Conservation (phyloP, 495 filamentous ascomycete species). For the Aspergillus mulundensis region DNA sequence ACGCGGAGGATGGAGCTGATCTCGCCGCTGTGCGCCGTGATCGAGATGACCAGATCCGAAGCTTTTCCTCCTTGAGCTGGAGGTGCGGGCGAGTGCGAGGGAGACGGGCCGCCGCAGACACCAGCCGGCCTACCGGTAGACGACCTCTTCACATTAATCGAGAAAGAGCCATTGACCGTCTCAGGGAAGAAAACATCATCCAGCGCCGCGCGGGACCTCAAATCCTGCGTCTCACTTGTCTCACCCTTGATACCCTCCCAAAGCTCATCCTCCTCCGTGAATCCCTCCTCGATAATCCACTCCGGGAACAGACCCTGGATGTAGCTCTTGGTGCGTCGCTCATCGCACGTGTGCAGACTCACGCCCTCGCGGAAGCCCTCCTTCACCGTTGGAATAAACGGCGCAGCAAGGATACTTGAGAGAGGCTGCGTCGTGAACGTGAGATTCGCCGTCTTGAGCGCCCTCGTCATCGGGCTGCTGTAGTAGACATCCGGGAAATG, state of each 20-base stretch:
- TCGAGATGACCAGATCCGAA: slow-evolving; percentile 52
- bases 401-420: slow-evolving; percentile 8
- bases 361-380: slow-evolving; percentile 70
- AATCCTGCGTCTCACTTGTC: slow-evolving; percentile 50
- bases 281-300: slow-evolving; percentile 59
- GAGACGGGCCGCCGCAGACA: not conserved
- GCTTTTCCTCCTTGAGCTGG: slow-evolving; percentile 19
- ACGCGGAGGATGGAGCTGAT: slow-evolving; percentile 55
- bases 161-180: not conserved
- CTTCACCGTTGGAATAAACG: slow-evolving; percentile 62
- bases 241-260: slow-evolving; percentile 57
- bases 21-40: slow-evolving; percentile 67
- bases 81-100: too few species aligned
- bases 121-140: not conserved
- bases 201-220: slow-evolving; percentile 50
- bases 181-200: slow-evolving; percentile 56
- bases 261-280: slow-evolving; percentile 58
- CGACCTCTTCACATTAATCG: slow-evolving; percentile 16
- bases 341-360: slow-evolving; percentile 76
- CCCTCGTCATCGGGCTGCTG: slow-evolving; percentile 64
- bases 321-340: slow-evolving; percentile 51
- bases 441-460: slow-evolving; percentile 58
- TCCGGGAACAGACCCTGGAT: slow-evolving; percentile 56
- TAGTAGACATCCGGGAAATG: slow-evolving; percentile 65
- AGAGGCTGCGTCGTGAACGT: slow-evolving; percentile 56